Percentiles rank a stretch among this genome's conserved stretches.
Conservation (phyloP, 805 yeast species). For the Wickerhamomyces hampshirensis region DNA sequence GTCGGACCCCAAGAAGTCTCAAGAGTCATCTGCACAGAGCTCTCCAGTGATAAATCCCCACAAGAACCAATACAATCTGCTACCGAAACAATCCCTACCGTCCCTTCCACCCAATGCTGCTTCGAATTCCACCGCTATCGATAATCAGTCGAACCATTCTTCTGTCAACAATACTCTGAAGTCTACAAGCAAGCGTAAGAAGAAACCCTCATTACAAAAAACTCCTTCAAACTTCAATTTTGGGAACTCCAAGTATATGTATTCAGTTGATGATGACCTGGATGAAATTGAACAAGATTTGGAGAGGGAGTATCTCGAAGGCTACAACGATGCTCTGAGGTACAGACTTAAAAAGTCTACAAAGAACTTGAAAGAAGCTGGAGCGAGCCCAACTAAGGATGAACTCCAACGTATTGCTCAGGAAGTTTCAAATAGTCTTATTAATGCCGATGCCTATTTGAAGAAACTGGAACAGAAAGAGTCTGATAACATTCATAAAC, state of each 20-base stretch:
- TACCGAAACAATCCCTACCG: slow-evolving; percentile 2
- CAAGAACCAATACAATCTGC: slow-evolving; percentile 3
- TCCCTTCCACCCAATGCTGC: slow-evolving; percentile 1
- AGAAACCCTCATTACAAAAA: slow-evolving; percentile 18
- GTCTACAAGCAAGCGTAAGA: slow-evolving; percentile 11
- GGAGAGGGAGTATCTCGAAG: slow-evolving; percentile 61
- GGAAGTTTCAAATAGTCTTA: slow-evolving; percentile 16
- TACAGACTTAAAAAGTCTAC: slow-evolving; percentile 34
- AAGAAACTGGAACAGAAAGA: slow-evolving; percentile 23
- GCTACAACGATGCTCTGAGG: slow-evolving; percentile 65
- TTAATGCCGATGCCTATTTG: slow-evolving; percentile 23
- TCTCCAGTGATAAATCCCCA: slow-evolving; percentile 1
- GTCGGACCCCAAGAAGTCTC: background rate
- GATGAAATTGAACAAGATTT: slow-evolving; percentile 62
- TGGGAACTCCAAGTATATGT: slow-evolving; percentile 34
- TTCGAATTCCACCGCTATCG: slow-evolving; percentile 4
- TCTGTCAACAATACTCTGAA: slow-evolving; percentile 11
- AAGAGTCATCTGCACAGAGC: background rate
- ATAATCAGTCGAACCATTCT: slow-evolving; percentile 13
- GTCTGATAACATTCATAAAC: slow-evolving; percentile 15
- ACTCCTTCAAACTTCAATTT: slow-evolving; percentile 16
- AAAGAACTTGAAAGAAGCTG: slow-evolving; percentile 16
- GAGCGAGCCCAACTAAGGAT: slow-evolving; percentile 2
- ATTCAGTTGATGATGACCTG: slow-evolving; percentile 80
- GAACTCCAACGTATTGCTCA: slow-evolving; percentile 13